A percentile compares a stretch with the other conserved stretches of the same genome.
phyloP scores from a whole-genome alignment of 257 asterid genomes.

The Rhazya stricta region DNA sequence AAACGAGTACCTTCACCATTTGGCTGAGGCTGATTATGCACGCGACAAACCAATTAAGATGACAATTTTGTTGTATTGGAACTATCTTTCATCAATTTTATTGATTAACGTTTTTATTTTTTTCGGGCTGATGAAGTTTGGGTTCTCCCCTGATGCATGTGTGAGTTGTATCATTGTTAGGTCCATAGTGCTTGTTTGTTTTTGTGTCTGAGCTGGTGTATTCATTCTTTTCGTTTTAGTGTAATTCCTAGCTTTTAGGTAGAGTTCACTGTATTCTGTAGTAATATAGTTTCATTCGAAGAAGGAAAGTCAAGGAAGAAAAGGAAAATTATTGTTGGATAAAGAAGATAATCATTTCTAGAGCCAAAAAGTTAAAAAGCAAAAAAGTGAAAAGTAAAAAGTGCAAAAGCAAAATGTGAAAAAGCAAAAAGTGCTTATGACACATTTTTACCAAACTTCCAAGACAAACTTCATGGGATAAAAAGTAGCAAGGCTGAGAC shows the following conservation, averaged over 20 bases:
- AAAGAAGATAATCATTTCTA: too few species aligned
- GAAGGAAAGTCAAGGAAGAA: too few species aligned
- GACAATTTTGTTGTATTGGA: constrained; percentile 4
- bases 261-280: too few species aligned
- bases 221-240: neutral
- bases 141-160: neutral
- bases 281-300: too few species aligned
- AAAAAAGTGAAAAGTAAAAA: too few species aligned
- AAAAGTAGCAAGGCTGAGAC: too few species aligned
- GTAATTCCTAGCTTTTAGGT: neutral
- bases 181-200: constrained; percentile 2
- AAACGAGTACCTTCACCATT: constrained; percentile 95
- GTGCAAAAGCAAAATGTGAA: too few species aligned
- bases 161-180: constrained; percentile 1
- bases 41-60: neutral
- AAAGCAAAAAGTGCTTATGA: too few species aligned
- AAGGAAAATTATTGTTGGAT: too few species aligned
- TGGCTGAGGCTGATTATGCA: constrained; percentile 37
- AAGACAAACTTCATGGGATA: too few species aligned
- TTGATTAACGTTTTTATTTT: neutral
- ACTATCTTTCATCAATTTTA: neutral
- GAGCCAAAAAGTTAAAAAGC: too few species aligned
- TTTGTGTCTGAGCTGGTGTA: neutral
- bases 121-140: neutral
- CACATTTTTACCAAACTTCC: too few species aligned